These are phyloP conservation scores for Epichloe uncinata DNA, from an alignment of 2,329 filamentous ascomycete species.

Conservation along the genomic window DNA sequence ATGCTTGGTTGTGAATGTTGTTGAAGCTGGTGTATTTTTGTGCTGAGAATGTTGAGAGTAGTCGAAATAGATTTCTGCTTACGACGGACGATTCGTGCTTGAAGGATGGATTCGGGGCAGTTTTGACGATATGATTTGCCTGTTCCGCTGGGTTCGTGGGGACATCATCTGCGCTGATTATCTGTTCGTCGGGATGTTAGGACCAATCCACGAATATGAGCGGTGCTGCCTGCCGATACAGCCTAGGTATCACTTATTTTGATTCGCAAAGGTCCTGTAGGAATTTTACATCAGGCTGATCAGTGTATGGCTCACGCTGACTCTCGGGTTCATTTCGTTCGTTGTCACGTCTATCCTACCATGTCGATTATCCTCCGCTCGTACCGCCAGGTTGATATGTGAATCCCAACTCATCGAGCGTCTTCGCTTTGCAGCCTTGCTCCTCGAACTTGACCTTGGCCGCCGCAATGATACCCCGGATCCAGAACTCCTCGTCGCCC, in stretches of 20 bases:
- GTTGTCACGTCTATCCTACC: no score
- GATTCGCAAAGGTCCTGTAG: background rate
- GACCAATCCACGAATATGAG: background rate
- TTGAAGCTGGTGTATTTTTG: no score
- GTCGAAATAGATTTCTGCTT: no score
- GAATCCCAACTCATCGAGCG: conserved; percentile 61
- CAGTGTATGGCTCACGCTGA: background rate
- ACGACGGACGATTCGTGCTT: no score
- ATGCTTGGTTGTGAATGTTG: no score
- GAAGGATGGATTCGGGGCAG: no score
- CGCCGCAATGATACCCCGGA: conserved; percentile 50
- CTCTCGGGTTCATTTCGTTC: background rate
- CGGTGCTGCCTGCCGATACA: background rate
- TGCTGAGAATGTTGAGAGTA: no score
- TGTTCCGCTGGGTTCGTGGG: no score
- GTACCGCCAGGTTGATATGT: conserved; percentile 27
- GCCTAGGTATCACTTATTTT: background rate
- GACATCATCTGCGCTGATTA: background rate
- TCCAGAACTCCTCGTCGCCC: conserved; percentile 59
- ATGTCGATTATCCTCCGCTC: no score
- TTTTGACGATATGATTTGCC: no score
- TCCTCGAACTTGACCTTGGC: conserved; percentile 62
- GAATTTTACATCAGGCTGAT: background rate
- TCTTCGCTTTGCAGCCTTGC: conserved; percentile 49
- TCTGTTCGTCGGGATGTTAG: background rate